Base-by-base conservation (phyloP, 2,329 filamentous ascomycete species). In the Alternaria burnsii region DNA sequence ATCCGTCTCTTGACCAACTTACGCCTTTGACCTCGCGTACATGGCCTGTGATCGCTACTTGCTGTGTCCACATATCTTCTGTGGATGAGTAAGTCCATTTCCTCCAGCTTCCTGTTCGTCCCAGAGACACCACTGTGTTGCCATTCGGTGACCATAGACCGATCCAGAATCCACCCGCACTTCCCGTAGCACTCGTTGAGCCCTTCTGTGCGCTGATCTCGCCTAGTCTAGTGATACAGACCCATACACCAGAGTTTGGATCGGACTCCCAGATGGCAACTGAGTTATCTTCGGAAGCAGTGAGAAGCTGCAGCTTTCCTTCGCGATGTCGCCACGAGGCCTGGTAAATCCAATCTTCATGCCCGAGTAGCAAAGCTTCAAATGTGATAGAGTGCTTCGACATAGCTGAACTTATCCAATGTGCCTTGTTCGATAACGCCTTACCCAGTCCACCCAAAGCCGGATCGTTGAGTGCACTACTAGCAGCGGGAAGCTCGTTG, bases 311-410 rank as follows among this genome's bases (percentile, higher is more conserved):
- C 12, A 91, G 83, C 60, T 84, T 87, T 50, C 77, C 79, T 59
- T 82, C 80, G 14, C 79, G 72, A 43, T 82, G 83, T 60, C 86
- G 85, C 94, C 94, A 97, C 55, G 85, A 84, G 2, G 92, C 89
- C 57, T 91, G 96, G 79, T 97, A 98, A 58, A 99, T 94, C 95
- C 95, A 99, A 73, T 99, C 95, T 75, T 99, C 95, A 74, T 99
- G 95, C 9, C 95, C 95, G 3, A 99, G 86, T 6, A 99, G 85
- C 3, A 99, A 83, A 1, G 95, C 95, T 78, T 99, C 95, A 68
- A 99, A 98, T 0, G 93, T 97, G 57, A 97, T 84, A 7, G 91
- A 91, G 78, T 91, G 94, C 66, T 90, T 89, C 4, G 82, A 83
- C 0, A 80, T 82, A 42, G 60, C 26, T 3, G 87, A 84, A 42